Base-by-base conservation (phyloP, 164 flowering plant genomes). In the Chimonanthus praecox region DNA sequence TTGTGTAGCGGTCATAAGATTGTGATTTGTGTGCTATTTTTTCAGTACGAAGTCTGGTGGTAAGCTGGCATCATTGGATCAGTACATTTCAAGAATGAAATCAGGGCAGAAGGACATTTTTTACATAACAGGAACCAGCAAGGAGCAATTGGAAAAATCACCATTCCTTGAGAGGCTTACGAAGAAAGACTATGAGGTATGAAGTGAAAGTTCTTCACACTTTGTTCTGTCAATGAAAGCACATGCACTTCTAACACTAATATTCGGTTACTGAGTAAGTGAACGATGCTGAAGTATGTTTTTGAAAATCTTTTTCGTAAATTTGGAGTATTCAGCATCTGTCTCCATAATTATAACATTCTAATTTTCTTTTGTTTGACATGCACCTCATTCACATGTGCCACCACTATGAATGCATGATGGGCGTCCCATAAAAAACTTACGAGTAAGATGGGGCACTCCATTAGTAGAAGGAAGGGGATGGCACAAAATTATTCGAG, bases 91-190 rank as follows among this genome's bases (percentile, higher is more conserved):
- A 68, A 87, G 98, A 83, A 93, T 95, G 99, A 95, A 93, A 72
- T 4, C 89, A 3, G 97, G 94, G 51, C 99, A 95, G 73, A 95
- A 93, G 80, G 99, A 95, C 69, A 93, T 95, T 81, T 95, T 93
- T 73, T 95, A 95, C 85, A 86, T 93, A 4, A 95, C 99, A 0
- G 99, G 99, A 69, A 69, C 88, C 63, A 95, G 84, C 94, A 95
- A 93, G 82, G 98, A 93, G 69, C 97, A 90, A 63, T 79, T 95
- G 80, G 97, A 90, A 79, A 95, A 92, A 65, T 95, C 99, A 61
- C 99, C 99, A 58, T 95, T 95, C 97, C 92, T 95, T 66, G 99
- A 95, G 83, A 88, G 96, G 78, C 97, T 95, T 63, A 86, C 80
- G 60, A 95, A 92, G 92, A 95, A 93, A 70, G 82, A 86, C 70